A percentile compares a stretch with the other conserved stretches of the same genome.
Evolutionary conservation across 768 basidiomycete genomes (phyloP).

Genomic region (Tubosaeta brunneosetosa): DNA sequence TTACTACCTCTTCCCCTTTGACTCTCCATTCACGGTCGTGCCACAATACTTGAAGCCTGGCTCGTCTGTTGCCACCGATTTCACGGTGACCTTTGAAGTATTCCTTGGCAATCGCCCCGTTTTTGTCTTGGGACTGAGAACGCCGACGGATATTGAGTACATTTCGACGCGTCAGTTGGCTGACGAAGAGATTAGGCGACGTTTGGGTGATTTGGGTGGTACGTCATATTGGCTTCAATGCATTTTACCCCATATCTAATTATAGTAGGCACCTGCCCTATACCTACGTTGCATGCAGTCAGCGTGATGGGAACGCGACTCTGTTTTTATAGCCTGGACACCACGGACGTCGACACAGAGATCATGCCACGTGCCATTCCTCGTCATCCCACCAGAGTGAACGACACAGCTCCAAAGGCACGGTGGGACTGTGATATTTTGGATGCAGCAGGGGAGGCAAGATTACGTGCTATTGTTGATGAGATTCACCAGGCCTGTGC

Average conservation of each 20-base stretch:
- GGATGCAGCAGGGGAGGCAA: background rate
- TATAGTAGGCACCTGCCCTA: background rate
- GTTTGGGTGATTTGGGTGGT: background rate
- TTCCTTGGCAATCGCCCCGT: background rate
- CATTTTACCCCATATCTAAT: background rate
- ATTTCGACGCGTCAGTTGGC: background rate
- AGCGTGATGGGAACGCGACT: background rate
- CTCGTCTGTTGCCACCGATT: background rate
- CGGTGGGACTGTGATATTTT: background rate
- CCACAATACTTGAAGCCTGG: background rate
- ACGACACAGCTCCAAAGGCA: background rate
- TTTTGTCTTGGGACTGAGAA: background rate
- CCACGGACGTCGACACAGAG: background rate
- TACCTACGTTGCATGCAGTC: background rate
- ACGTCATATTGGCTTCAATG: background rate
- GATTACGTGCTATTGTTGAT: background rate
- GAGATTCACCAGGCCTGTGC: background rate
- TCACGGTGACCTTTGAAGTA: background rate
- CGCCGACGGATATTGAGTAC: background rate
- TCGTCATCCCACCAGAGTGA: background rate
- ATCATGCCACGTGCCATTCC: background rate
- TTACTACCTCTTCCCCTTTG: background rate
- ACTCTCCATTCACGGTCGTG: background rate
- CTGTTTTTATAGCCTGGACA: constrained; percentile 1
- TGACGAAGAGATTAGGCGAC: background rate